Base-by-base conservation (phyloP, 2,329 filamentous ascomycete species). In the Amylocarpus encephaloides region DNA sequence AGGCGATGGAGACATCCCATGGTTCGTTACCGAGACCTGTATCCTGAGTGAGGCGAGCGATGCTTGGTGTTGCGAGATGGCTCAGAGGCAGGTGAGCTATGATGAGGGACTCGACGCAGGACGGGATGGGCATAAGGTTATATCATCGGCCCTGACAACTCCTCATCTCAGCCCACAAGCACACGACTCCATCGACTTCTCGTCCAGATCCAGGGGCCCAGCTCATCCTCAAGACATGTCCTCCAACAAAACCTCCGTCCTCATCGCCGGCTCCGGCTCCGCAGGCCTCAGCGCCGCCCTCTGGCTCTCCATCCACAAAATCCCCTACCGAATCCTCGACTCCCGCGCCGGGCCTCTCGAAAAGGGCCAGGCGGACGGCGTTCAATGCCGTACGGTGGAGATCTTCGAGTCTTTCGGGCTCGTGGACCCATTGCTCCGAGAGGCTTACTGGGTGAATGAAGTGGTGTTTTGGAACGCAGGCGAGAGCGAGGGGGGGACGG, bases 381-480 rank as follows among this genome's bases (percentile, higher is more conserved):
- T 81, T 15, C 78, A 82, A 64, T 77, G 74, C 49, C 76, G 78
- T 1, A 80, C 78, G 0, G 77, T 82, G 12, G 80, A 83, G 62
- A 73, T 83, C 18, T 80, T 82, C 45, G 79, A 83, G 58, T 78
- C 75, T 40, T 78, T 82, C 30, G 53, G 54, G 9, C 36, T 89
- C 49, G 79, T 71, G 1, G 77, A 87, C 55, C 70, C 76, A 3
- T 76, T 77, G 1, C 79, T 79, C 73, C 79, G 80, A 38, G 83
- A 87, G 58, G 74, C 78, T 10, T 84, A 85, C 61, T 80, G 81
- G 60, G 77, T 86, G 67, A 71, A 83, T 13, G 83, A 85, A 70
- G 78, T 83, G 51, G 61, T 68, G 7, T 54, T 78, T 53, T 79
- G 77, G 79, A 30, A 22, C 13, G 18, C 22, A 26, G 22, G 13